These are phyloP conservation scores for Candida silvicultrix DNA, from an alignment of 805 yeast species.

Conservation along the genomic window DNA sequence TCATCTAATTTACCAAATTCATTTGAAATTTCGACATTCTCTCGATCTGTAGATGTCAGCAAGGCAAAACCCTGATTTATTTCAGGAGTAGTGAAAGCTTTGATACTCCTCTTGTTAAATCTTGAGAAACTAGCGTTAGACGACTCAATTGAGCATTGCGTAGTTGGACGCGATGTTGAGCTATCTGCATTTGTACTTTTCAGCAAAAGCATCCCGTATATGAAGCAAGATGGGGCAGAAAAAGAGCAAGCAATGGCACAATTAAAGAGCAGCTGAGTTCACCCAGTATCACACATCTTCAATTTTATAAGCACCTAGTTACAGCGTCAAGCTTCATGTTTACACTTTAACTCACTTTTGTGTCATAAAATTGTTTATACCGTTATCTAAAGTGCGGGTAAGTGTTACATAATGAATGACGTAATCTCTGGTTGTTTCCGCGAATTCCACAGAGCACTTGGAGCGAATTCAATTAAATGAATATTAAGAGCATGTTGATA, in stretches of 20 bases:
- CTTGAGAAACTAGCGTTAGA: conserved; percentile 6
- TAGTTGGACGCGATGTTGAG: conserved; percentile 6
- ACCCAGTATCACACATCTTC: too few relatives aligned
- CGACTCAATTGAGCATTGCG: conserved; percentile 11
- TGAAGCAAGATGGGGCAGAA: too few relatives aligned
- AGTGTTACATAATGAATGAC: too few relatives aligned
- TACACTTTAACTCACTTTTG: background rate
- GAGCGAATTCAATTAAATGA: background rate
- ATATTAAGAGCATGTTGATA: background rate
- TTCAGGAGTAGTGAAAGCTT: background rate
- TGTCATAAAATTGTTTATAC: background rate
- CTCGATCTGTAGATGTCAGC: too few relatives aligned
- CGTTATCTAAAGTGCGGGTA: background rate
- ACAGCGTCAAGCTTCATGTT: too few relatives aligned
- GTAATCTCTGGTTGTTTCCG: background rate
- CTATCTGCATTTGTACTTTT: background rate
- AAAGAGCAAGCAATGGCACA: too few relatives aligned
- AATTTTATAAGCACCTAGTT: too few relatives aligned
- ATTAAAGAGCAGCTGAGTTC: too few relatives aligned
- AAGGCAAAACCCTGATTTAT: too few relatives aligned
- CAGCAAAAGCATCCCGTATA: background rate
- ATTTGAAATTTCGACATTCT: too few relatives aligned
- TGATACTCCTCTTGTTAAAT: background rate
- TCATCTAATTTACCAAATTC: background rate
- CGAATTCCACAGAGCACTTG: background rate